Evolutionary conservation across 768 basidiomycete genomes (phyloP), one percentile per base, ranked within the genome.

Genomic region (Rubroboletus pulcherrimus): DNA sequence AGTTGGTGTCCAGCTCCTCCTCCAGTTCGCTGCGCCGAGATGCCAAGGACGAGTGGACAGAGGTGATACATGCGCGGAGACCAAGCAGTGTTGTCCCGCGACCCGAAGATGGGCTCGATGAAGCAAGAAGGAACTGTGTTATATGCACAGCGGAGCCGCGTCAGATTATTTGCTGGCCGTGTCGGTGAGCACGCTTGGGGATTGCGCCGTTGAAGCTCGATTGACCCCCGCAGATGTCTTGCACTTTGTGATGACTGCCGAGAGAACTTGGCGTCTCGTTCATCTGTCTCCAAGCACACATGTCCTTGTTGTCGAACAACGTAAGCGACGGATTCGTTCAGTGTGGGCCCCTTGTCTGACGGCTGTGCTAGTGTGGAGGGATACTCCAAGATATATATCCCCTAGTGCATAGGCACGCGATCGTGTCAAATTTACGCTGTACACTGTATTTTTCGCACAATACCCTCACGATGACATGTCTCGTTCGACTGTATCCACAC

Each of bases 131-230:
- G 26, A 71, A 74, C 47, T 91, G 89, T 63, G 88, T 91, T 6
- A 78, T 91, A 47, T 91, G 89, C 61, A 87, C 83, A 29, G 73
- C 74, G n/a, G 85, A 85, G 54, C 73, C 78, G 29, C 73, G 89
- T 47, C 82, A 87, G 64, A 79, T 91, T 54, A 87, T 91, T 49
- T 91, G 87, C 63, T 91, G 89, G 89, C 89, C 89, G n/a, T 91
- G 89, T 67, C 81, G 89, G 86, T 88, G 54, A 63, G 79, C 65
- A 49, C n/a, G 9, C 19, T 10, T 4, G 40, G 30, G 45, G 30
- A 38, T 17, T 24, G 46, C 10, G 2, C 10, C 15, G 5, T 41
- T 19, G 19, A 44, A 46, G 40, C 19, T 21, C 7, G 52, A 55
- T 47, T 55, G 47, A 58, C 51, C 2, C 11, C 24, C 10, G 30